phyloP scores from a whole-genome alignment of 306 rosid species.

The Arachis stenosperma region DNA sequence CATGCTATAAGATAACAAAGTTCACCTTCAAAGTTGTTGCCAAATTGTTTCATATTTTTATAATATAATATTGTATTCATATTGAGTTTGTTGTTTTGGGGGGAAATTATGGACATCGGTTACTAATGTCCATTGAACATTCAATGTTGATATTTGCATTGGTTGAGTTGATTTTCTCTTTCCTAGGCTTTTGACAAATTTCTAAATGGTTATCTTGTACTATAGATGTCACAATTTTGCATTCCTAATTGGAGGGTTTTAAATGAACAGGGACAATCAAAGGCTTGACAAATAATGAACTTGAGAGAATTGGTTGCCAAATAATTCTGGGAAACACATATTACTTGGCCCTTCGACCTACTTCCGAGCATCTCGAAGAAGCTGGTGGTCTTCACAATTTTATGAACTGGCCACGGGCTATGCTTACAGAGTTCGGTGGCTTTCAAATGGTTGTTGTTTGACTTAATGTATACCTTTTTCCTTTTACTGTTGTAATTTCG shows the following conservation, averaged over 20 bases:
- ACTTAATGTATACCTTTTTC: slow-evolving; percentile 7
- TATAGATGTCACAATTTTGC: slow-evolving; percentile 27
- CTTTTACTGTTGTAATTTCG: neutral
- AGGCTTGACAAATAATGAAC: slow-evolving; percentile 79
- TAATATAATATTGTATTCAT: no score
- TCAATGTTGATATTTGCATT: neutral
- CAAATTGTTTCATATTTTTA: neutral
- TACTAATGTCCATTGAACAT: slow-evolving; percentile 22
- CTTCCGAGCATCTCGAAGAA: slow-evolving; percentile 89
- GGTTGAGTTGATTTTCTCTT: neutral
- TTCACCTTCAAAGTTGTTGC: neutral
- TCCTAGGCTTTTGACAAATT: slow-evolving; percentile 5
- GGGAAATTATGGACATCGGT: slow-evolving; percentile 1
- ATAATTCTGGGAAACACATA: slow-evolving; percentile 96
- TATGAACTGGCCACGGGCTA: slow-evolving; percentile 96
- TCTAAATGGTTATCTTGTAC: slow-evolving; percentile 18
- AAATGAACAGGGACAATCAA: slow-evolving; percentile 76
- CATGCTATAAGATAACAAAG: neutral
- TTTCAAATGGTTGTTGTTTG: slow-evolving; percentile 81
- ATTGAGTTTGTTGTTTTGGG: neutral
- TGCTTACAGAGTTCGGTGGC: slow-evolving; percentile 97
- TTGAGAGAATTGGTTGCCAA: slow-evolving; percentile 94
- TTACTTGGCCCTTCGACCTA: slow-evolving; percentile 91
- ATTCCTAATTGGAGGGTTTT: slow-evolving; percentile 26
- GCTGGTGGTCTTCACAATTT: slow-evolving; percentile 88